Evolutionary conservation across 176 grass and related monocot genomes (phyloP), one percentile per base, ranked within the genome.

Genomic region (Paspalum vaginatum): DNA sequence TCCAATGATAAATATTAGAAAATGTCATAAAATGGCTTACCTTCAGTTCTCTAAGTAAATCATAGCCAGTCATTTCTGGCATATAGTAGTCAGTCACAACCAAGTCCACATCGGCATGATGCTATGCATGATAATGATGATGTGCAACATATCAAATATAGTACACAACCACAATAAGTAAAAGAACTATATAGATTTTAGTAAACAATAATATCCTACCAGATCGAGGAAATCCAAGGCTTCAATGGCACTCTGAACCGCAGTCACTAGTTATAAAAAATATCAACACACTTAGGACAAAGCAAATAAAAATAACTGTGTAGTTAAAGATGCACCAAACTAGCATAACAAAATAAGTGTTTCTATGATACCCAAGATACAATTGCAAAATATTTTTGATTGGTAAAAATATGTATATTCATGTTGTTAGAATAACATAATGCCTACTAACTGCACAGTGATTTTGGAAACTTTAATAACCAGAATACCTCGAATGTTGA

Each of bases 1-100:
- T 32, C 5, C 15, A 0, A 11, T 7, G 15, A 61, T 10, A 1
- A 61, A 20, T 1, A 64, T 21, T 13, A 65, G 7, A 65, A 52
- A 8, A 16, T 10, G 4, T 4, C 0, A 3, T 40, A 66, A n/a
- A 4, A 17, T 1, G 10, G 11, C 42, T 2, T 55, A 67, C 77
- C 77, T 79, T 79, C 32, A 79, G 48, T 79, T 52, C 38, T 20
- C 16, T 43, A 4, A 79, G 77, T 12, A 79, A 27, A 43, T 67
- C 37, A 1, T 79, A 79, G 8, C 48, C 77, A 42, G 12, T 79
- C 48, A 79, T 79, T 15, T 25, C 20, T 0, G 20, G 37, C 12
- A 67, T 79, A 24, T 8, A 67, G 6, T 43, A 67, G 1, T 79
- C 62, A 44, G 32, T 14, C 26, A 73, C 39, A 55, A 73, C 54